These are phyloP conservation scores for Pelagophyceae sp. DNA, from an alignment of 352 stramenopile genomes.

Conservation along the genomic window DNA sequence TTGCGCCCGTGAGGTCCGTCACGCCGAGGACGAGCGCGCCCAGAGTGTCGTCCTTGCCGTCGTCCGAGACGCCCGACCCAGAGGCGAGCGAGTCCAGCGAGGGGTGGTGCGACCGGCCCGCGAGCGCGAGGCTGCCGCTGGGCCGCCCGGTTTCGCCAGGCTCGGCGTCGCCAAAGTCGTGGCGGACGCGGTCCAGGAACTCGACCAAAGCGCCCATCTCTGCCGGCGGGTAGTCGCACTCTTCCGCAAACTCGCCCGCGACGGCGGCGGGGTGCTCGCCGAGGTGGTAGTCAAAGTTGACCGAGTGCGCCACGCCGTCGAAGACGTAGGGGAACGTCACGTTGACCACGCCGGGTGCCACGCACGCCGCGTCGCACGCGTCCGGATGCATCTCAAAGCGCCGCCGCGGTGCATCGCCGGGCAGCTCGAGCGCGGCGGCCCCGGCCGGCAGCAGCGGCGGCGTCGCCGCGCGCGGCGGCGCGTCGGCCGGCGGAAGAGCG, in stretches of 20 bases:
- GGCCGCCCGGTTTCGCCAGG: neutral
- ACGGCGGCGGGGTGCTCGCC: neutral
- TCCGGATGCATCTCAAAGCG: neutral
- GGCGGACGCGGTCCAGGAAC: neutral
- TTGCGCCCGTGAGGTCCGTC: too few relatives aligned
- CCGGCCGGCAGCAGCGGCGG: neutral
- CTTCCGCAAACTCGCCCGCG: conserved; percentile 3
- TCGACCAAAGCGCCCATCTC: neutral
- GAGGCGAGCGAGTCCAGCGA: too few relatives aligned
- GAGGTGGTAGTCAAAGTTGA: conserved; percentile 15
- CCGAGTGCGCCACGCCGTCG: conserved; percentile 3
- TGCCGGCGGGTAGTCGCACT: neutral
- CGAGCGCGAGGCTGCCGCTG: neutral
- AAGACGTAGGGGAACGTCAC: neutral
- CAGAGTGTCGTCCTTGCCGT: too few relatives aligned
- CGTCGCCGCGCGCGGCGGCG: neutral
- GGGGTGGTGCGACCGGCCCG: too few relatives aligned
- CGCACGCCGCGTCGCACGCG: neutral
- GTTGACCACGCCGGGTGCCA: neutral
- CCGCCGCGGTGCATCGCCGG: too few relatives aligned
- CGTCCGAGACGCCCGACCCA: too few relatives aligned
- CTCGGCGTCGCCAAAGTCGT: neutral
- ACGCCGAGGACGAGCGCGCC: too few relatives aligned
- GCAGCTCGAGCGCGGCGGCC: neutral
- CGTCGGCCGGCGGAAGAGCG: neutral